Evolutionary conservation across 805 yeast species (phyloP).

Genomic region (Teunomyces cretensis): DNA sequence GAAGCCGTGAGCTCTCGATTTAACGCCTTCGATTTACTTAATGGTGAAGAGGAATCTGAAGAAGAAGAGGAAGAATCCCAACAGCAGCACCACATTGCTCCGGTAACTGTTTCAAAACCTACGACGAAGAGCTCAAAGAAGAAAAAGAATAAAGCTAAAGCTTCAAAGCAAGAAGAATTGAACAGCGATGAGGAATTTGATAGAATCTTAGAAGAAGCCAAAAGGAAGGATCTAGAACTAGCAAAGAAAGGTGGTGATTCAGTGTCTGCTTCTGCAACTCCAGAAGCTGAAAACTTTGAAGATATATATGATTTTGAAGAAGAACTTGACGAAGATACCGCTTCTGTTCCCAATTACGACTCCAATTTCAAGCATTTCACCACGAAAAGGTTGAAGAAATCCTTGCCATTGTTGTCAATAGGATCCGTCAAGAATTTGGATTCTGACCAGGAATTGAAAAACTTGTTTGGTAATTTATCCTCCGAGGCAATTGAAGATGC

Average conservation of each 20-base stretch:
- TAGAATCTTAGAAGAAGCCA: slow-evolving; percentile 46
- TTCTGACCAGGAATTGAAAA: slow-evolving; percentile 72
- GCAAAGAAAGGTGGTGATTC: neutral
- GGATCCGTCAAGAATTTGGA: slow-evolving; percentile 55
- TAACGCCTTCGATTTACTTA: slow-evolving; percentile 49
- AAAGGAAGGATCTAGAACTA: slow-evolving; percentile 21
- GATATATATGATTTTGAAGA: slow-evolving; percentile 19
- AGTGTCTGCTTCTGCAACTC: slow-evolving; percentile 18
- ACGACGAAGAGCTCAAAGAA: slow-evolving; percentile 24
- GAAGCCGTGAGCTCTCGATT: slow-evolving; percentile 15
- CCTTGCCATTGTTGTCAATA: slow-evolving; percentile 44
- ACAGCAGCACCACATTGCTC: slow-evolving; percentile 16
- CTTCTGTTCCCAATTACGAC: slow-evolving; percentile 38
- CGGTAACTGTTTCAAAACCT: slow-evolving; percentile 12
- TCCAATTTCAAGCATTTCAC: slow-evolving; percentile 50
- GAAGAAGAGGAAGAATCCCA: slow-evolving; percentile 18
- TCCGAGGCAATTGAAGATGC: slow-evolving; percentile 71
- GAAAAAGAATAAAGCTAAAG: slow-evolving; percentile 11
- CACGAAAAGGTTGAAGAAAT: slow-evolving; percentile 38
- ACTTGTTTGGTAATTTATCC: slow-evolving; percentile 70
- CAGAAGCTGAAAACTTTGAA: slow-evolving; percentile 8
- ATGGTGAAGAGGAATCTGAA: slow-evolving; percentile 25
- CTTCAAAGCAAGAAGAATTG: slow-evolving; percentile 12
- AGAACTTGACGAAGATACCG: slow-evolving; percentile 24
- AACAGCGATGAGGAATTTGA: slow-evolving; percentile 63